Evolutionary conservation across 805 yeast species (phyloP), one percentile per base, ranked within the genome.

Genomic region (Yamadazyma endophytica): DNA sequence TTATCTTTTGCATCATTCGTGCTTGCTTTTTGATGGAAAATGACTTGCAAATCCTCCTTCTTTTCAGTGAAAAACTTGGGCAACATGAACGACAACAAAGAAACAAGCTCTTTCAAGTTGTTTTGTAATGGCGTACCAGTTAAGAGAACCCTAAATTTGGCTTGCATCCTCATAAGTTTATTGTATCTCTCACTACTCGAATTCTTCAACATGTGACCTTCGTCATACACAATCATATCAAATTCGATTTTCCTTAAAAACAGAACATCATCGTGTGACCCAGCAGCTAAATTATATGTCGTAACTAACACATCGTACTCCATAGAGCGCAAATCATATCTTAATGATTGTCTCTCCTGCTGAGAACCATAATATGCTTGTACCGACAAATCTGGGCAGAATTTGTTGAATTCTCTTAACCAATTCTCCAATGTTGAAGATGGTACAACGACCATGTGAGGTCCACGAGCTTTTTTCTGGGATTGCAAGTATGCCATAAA

Each of bases 61-160:
- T 86, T 84, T 16, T 85, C 86, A 33, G 73, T 76, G 55, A 92
- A 92, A 20, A 86, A 64, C 12, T 70, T 59, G 0, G 99, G 99
- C 50, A 92, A 64, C 59, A 92, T 92, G 52, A 92, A 92, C 24
- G 95, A 88, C 37, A 92, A 68, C 37, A 92, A 64, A 2, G 97
- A 88, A 46, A 92, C 88, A 36, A 92, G 70, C 53, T 92, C 99
- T 50, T 79, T 77, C 49, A 92, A 64, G 53, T 92, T 92, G 52
- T 92, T 92, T 54, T 92, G 99, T 38, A 92, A 64, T 6, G 99
- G 99, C 0, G 99, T 92, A 55, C 99, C 99, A 1, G 99, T 92
- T 37, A 92, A 69, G 28, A 92, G 59, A 19, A 92, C 62, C 46
- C 98, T 71, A 61, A 90, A 92, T n/a, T 74, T 71, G 1, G 92